phyloP scores from a whole-genome alignment of 345 rosid species.

The Eucalyptus sp. region DNA sequence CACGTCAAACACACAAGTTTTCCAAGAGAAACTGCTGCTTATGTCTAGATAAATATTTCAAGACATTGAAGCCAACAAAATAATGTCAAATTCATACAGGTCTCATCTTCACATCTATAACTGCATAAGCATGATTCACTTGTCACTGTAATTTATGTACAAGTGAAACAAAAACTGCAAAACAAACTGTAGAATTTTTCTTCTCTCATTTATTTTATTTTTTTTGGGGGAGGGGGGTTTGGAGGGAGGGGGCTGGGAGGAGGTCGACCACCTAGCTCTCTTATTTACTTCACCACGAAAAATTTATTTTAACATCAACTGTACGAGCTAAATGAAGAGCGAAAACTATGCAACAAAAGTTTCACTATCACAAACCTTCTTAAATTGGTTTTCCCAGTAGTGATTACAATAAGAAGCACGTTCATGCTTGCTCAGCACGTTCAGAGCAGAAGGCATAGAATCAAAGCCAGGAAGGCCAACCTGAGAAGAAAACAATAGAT shows the following conservation, averaged over 20 bases:
- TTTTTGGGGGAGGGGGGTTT: rapidly evolving
- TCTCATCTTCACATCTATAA: not conserved
- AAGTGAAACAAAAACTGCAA: not conserved
- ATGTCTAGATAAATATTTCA: not conserved
- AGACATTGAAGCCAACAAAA: not conserved
- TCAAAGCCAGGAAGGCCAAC: constrained; percentile 99
- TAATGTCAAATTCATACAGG: not conserved
- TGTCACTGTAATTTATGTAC: not conserved
- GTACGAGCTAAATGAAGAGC: not conserved
- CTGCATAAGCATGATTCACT: not conserved
- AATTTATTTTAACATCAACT: not conserved
- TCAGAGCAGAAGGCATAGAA: constrained; percentile 89
- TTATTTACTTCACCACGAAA: not conserved
- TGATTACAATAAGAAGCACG: constrained; percentile 98
- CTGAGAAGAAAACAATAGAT: constrained; percentile 26
- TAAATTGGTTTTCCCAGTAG: constrained; percentile 89
- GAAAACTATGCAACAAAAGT: not conserved
- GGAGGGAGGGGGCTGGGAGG: not conserved
- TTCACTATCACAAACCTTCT: constrained; percentile 46
- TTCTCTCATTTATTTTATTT: not conserved
- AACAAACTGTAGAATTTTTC: not conserved
- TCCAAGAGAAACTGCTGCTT: not conserved
- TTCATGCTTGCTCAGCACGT: constrained; percentile 90
- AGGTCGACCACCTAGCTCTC: not conserved
- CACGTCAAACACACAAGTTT: not conserved